Conservation (phyloP, 2,329 filamentous ascomycete species). For the Cladosporium colombiae region DNA sequence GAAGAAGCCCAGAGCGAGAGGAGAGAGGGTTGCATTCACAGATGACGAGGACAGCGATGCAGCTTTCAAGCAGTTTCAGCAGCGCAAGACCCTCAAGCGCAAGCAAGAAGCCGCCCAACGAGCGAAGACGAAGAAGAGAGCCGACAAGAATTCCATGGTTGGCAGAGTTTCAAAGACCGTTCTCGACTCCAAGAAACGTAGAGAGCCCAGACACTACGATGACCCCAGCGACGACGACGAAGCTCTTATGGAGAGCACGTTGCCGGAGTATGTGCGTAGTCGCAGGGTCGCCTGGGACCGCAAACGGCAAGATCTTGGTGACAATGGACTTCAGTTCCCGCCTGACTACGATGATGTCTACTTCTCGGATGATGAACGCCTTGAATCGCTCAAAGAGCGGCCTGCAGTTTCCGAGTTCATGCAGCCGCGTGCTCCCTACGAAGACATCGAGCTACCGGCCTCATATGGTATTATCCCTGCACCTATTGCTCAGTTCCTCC, state of each 20-base stretch:
- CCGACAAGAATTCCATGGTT: constrained; percentile 44
- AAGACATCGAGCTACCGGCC: constrained; percentile 72
- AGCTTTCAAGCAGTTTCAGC: constrained; percentile 65
- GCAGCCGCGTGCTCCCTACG: constrained; percentile 65
- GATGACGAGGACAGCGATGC: constrained; percentile 59
- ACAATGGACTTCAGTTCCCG: constrained; percentile 72
- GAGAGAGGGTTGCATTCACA: constrained; percentile 29
- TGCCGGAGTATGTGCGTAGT: constrained; percentile 72
- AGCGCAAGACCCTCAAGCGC: constrained; percentile 56
- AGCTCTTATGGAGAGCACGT: constrained; percentile 56
- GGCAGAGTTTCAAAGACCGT: constrained; percentile 30
- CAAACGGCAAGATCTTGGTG: constrained; percentile 59
- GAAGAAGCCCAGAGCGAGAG: constrained; percentile 21
- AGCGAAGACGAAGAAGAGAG: constrained; percentile 48
- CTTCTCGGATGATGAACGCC: constrained; percentile 69
- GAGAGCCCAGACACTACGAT: constrained; percentile 32
- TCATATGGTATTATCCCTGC: constrained; percentile 83
- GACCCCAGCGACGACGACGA: constrained; percentile 52
- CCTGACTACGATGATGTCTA: constrained; percentile 74
- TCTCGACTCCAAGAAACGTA: constrained; percentile 21
- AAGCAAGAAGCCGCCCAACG: constrained; percentile 53
- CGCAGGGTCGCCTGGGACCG: constrained; percentile 71
- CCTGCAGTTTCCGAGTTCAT: constrained; percentile 67
- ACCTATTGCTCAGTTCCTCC: constrained; percentile 84
- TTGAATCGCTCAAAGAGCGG: constrained; percentile 65